Conservation (phyloP, 2,329 filamentous ascomycete species). For the Arthroderma sp. region DNA sequence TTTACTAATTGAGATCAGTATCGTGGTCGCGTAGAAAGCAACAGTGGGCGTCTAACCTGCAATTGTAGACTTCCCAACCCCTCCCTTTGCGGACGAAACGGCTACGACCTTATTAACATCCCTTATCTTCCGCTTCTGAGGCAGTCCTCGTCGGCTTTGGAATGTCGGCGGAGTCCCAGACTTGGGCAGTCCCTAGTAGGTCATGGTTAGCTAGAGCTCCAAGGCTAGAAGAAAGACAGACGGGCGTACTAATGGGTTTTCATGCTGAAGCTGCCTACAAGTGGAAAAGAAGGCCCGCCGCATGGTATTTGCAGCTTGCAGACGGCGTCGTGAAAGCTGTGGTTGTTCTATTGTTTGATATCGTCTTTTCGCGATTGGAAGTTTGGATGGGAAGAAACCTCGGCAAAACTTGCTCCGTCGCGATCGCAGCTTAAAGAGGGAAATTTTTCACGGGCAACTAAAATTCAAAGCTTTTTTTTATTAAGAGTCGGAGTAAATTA, state of each 20-base stretch:
- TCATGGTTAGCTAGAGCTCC: background rate
- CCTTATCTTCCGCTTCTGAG: constrained; percentile 65
- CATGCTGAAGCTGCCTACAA: constrained; percentile 51
- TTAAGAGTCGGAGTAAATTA: background rate
- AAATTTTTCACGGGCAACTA: constrained; percentile 11
- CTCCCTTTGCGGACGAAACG: constrained; percentile 94
- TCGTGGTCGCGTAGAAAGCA: background rate
- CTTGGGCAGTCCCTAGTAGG: constrained; percentile 63
- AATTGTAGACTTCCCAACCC: constrained; percentile 94
- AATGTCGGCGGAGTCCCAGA: constrained; percentile 57
- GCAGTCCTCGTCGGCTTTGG: constrained; percentile 66
- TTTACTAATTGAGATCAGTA: constrained; percentile 42
- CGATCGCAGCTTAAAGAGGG: background rate
- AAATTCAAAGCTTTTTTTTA: too few species aligned
- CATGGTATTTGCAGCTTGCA: constrained; percentile 16
- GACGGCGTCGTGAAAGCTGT: background rate
- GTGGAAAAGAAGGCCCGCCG: constrained; percentile 45
- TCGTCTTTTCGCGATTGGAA: background rate
- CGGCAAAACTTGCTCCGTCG: background rate
- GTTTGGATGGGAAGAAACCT: background rate
- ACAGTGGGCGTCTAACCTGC: constrained; percentile 46
- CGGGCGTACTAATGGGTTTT: constrained; percentile 69
- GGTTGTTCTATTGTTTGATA: too few species aligned
- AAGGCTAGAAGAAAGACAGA: background rate
- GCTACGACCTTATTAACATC: constrained; percentile 86